Evolutionary conservation across 2,329 filamentous ascomycete genomes (phyloP).

Genomic region (Mycosphaerella sp.): DNA sequence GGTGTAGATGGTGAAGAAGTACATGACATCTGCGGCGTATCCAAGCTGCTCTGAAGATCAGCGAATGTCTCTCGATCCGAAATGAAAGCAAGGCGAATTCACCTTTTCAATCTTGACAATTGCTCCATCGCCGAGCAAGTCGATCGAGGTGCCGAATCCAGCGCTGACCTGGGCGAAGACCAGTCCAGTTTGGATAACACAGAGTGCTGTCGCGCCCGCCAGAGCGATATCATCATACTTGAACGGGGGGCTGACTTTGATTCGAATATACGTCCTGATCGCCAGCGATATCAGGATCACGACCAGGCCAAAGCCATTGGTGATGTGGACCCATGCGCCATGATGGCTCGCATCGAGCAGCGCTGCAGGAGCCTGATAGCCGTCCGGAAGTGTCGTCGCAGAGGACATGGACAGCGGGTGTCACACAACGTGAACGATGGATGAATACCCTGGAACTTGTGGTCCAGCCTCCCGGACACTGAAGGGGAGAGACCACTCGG

Average conservation of each 20-base stretch:
- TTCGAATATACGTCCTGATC: conserved; percentile 38
- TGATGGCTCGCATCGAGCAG: conserved; percentile 29
- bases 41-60: conserved; percentile 26
- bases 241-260: conserved; percentile 29
- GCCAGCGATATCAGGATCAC: conserved; percentile 37
- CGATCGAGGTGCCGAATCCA: conserved; percentile 37
- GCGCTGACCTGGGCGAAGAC: conserved; percentile 35
- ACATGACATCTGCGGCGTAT: conserved; percentile 41
- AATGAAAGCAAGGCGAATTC: neutral
- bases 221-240: conserved; percentile 35
- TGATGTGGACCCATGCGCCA: conserved; percentile 38
- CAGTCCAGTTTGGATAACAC: conserved; percentile 35
- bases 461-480: no score
- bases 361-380: conserved; percentile 13
- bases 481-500: no score
- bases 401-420: conserved; percentile 2
- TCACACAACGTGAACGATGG: neutral
- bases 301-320: conserved; percentile 36
- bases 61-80: neutral
- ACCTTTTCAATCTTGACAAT: conserved; percentile 35
- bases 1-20: conserved; percentile 38
- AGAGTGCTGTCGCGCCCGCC: conserved; percentile 32
- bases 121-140: conserved; percentile 21
- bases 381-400: conserved; percentile 5
- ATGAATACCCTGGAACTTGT: no score